Base-by-base conservation (phyloP, 495 filamentous ascomycete genomes). In the Xylaria acuta region DNA sequence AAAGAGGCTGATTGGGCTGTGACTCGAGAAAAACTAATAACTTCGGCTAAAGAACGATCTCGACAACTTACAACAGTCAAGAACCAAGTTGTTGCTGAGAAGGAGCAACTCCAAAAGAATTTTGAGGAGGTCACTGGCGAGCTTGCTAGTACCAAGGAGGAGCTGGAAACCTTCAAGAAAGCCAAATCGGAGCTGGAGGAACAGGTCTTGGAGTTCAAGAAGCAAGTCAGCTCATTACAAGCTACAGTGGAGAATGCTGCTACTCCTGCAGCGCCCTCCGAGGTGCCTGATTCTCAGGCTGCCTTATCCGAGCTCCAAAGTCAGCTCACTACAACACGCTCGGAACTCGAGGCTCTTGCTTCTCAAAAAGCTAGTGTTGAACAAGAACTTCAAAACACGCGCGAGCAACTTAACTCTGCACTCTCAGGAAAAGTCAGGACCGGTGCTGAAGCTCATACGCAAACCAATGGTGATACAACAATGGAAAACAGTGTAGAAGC, bases 31-130 rank as follows among this genome's bases (percentile, higher is more conserved):
- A 83, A 80, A 53, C 74, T 88, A 0, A 79, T 84, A 12, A 82
- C 80, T 11, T 84, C 85, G 67, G 86, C 86, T 69, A 89, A 88
- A 78, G 79, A 84, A 47, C 75, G 82, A 73, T 82, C 77, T 38
- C 82, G 82, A 65, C 79, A 72, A 40, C 80, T 84, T 38, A 82
- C 81, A n/a, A 77, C 74, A 4, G 75, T 80, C 12, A 82, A 80
- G 49, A 84, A 83, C 22, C 85, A 87, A 47, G 71, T 81, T 3
- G 76, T 77, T 16, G 73, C 77, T 7, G 81, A 86, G 69, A 84
- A 80, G 69, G 78, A 76, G 27, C 72, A 77, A 18, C 69, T 86
- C 0, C 82, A 84, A 30, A 63, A 66, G 43, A 77, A 63, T 32
- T 69, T 85, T 7, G 75, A 81, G 6, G 64, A 81, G 38, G 73